Base-by-base conservation (phyloP, 371 early-diverging fungal genomes). In the Chytridiales sp. region DNA sequence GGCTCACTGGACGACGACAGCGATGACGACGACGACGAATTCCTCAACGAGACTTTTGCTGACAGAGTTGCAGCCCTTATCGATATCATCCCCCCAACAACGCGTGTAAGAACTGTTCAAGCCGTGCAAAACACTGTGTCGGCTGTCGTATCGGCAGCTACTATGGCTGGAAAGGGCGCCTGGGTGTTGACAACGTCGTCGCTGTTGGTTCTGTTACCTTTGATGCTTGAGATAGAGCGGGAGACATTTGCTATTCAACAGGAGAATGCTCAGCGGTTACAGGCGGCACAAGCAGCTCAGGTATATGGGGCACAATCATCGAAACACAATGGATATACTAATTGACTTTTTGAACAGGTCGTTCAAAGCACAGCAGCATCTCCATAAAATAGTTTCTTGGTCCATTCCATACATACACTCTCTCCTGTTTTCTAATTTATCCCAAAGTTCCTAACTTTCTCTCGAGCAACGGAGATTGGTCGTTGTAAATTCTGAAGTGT, bases 181-280 rank as follows among this genome's bases (percentile, higher is more conserved):
- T 78, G 79, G 79, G 64, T 78, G 5, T 6, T 78, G 6, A 67
- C 74, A 3, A 78, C 79, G 13, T 69, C 59, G n/a, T 69, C 69
- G 21, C 46, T 75, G 55, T 52, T 74, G n/a, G 67, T 78, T 4
- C 46, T 47, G 30, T 47, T 78, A 41, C 79, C 79, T 24, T 69
- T 78, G 11, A 70, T 66, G 4, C 56, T 78, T 47, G 75, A 73
- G 60, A 47, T 69, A 11, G 79, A 78, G 66, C 51, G 72, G 35
- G 79, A 78, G 65, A 44, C 41, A 22, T 67, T 69, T 47, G 67
- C 69, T 22, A 59, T 76, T n/a, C 62, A 63, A 59, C 73, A 72
- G 62, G 73, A 73, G 56, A 57, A 50, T 29, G 35, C 41, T 46
- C 62, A 61, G 35, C 13, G 53, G 40, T 22, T 56, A n/a, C 57